A percentile compares a stretch with the other conserved stretches of the same genome.
Conservation (phyloP, 441 rosid species). For the Gossypium lobatum region DNA sequence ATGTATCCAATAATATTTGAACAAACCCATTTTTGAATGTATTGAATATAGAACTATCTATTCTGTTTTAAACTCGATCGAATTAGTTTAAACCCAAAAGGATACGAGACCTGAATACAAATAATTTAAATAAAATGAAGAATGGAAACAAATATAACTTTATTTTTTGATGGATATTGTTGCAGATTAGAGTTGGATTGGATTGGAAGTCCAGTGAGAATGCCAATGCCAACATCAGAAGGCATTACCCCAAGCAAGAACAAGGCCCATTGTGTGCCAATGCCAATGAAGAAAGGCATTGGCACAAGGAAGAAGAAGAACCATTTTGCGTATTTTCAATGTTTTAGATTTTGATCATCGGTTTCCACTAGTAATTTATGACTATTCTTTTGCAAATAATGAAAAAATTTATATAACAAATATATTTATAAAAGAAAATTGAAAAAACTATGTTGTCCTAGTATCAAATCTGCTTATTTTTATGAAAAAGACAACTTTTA, state of each 20-base stretch:
- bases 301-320: too few relatives aligned
- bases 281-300: too few relatives aligned
- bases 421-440: too few relatives aligned
- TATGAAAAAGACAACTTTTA: too few relatives aligned
- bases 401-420: too few relatives aligned
- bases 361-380: too few relatives aligned
- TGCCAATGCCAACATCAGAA: slow-evolving; percentile 48
- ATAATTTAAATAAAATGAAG: not conserved
- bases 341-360: slow-evolving; percentile 48
- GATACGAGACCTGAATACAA: not conserved
- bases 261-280: slow-evolving; percentile 10
- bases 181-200: slow-evolving; percentile 65
- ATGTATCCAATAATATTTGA: not conserved
- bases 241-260: slow-evolving; percentile 37
- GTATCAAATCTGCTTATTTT: too few relatives aligned
- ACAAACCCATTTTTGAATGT: not conserved
- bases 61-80: too few relatives aligned
- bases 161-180: not conserved
- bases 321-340: slow-evolving; percentile 30
- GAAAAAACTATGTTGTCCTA: too few relatives aligned
- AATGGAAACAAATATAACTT: not conserved
- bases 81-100: not conserved
- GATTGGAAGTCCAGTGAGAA: slow-evolving; percentile 68
- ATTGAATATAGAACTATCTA: not conserved
- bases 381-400: too few relatives aligned